phyloP scores from a whole-genome alignment of 164 flowering plant species.

The Brasenia schreberi region DNA sequence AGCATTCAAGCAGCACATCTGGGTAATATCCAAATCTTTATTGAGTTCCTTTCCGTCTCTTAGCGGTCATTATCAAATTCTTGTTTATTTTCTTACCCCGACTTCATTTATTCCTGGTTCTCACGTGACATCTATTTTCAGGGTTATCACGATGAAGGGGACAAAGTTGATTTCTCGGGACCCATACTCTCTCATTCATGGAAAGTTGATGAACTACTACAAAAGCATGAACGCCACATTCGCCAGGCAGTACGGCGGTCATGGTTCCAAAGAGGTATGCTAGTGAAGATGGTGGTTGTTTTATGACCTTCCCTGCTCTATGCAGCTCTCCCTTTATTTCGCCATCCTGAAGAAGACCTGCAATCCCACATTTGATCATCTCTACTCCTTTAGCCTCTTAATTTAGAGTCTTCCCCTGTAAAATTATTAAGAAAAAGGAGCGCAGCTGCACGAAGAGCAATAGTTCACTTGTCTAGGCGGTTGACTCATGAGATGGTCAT shows the following conservation, averaged over 20 bases:
- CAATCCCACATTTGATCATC: no score
- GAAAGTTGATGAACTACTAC: slow-evolving; percentile 69
- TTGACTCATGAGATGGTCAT: no score
- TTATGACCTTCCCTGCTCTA: no score
- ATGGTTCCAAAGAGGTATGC: slow-evolving; percentile 86
- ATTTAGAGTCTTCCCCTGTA: no score
- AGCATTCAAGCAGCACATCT: slow-evolving; percentile 29
- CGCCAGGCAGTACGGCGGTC: slow-evolving; percentile 77
- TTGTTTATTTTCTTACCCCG: neutral
- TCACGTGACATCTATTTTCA: neutral
- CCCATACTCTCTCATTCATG: slow-evolving; percentile 74
- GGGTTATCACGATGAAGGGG: slow-evolving; percentile 40
- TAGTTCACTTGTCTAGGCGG: no score
- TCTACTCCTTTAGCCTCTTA: no score
- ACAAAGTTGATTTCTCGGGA: slow-evolving; percentile 86
- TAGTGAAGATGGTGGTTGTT: neutral
- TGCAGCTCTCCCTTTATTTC: no score
- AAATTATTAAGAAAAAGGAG: no score
- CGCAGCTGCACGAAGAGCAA: no score
- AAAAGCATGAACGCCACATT: slow-evolving; percentile 77
- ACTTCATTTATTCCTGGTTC: neutral
- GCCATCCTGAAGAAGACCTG: no score
- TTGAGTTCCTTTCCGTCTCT: neutral
- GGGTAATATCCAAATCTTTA: slow-evolving; percentile 23
- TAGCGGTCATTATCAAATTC: neutral